phyloP scores from a whole-genome alignment of 139 green algal genomes.

The Zygnema circumcarinatum region DNA sequence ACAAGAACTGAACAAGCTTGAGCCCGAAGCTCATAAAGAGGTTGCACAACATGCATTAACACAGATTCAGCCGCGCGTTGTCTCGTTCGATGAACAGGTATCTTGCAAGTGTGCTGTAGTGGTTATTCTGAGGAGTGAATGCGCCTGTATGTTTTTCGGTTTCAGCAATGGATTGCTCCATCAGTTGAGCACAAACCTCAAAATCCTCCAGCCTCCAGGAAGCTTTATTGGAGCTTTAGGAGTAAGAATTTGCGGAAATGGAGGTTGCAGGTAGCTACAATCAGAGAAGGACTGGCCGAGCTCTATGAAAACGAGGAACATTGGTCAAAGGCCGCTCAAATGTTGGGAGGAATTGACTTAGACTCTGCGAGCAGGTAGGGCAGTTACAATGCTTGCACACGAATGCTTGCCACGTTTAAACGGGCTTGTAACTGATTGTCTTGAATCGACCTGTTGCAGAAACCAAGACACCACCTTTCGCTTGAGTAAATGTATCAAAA shows the following conservation, averaged over 20 bases:
- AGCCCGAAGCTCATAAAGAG: slow-evolving; percentile 54
- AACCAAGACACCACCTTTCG: slow-evolving; percentile 78
- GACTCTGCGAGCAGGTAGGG: slow-evolving; percentile 54
- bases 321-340: slow-evolving; percentile 86
- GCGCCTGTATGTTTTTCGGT: neutral
- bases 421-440: neutral
- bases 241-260: too few species aligned
- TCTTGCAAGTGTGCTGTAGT: neutral
- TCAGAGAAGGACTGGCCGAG: slow-evolving; percentile 75
- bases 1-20: slow-evolving; percentile 37
- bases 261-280: slow-evolving; percentile 42
- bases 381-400: neutral
- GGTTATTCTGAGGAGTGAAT: neutral
- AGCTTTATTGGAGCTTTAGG: too few species aligned
- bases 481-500: slow-evolving; percentile 89
- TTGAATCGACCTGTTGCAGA: slow-evolving; percentile 5
- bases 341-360: slow-evolving; percentile 88
- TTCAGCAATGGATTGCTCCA: too few species aligned
- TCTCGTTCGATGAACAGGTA: slow-evolving; percentile 63
- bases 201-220: too few species aligned
- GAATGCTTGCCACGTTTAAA: neutral
- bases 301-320: slow-evolving; percentile 83
- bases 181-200: too few species aligned
- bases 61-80: slow-evolving; percentile 56
- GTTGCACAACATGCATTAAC: slow-evolving; percentile 59